phyloP scores from a whole-genome alignment of 108 stramenopile species.

The Schizochytrium sp. region DNA sequence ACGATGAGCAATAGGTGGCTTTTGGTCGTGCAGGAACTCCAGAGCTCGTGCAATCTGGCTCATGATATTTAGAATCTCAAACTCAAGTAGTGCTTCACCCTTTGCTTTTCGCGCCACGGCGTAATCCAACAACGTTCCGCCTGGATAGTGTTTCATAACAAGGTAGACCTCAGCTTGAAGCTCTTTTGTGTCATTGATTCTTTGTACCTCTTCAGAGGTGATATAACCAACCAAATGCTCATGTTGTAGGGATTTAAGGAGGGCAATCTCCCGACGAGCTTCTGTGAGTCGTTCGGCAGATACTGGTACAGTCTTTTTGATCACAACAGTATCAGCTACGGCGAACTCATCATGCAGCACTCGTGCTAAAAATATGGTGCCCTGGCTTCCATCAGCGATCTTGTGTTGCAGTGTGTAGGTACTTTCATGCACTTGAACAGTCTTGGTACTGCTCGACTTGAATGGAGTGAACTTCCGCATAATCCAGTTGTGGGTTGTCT shows the following conservation, averaged over 20 bases:
- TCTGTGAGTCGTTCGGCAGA: background rate
- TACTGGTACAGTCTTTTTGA: background rate
- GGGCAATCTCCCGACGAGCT: conserved; percentile 20
- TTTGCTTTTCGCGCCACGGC: background rate
- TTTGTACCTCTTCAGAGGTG: background rate
- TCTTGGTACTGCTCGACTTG: no score
- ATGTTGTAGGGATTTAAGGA: background rate
- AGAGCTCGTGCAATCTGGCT: conserved; percentile 4
- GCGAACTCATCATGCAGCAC: no score
- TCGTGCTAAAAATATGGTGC: no score
- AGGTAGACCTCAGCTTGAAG: background rate
- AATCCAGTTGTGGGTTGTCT: no score
- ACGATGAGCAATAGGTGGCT: conserved; percentile 26
- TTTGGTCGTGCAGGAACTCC: conserved; percentile 36
- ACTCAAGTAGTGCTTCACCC: background rate
- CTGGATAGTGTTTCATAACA: background rate
- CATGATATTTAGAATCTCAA: conserved; percentile 15
- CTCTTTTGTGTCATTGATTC: background rate
- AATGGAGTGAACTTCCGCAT: no score
- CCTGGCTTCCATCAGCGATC: no score
- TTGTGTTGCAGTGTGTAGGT: no score
- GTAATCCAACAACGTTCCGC: conserved; percentile 36
- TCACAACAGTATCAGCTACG: background rate
- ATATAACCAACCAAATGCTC: background rate
- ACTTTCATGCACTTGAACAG: no score